Evolutionary conservation across 345 rosid species (phyloP), one percentile per base, ranked within the genome.

Genomic region (Eucalyptus erythrocorys): DNA sequence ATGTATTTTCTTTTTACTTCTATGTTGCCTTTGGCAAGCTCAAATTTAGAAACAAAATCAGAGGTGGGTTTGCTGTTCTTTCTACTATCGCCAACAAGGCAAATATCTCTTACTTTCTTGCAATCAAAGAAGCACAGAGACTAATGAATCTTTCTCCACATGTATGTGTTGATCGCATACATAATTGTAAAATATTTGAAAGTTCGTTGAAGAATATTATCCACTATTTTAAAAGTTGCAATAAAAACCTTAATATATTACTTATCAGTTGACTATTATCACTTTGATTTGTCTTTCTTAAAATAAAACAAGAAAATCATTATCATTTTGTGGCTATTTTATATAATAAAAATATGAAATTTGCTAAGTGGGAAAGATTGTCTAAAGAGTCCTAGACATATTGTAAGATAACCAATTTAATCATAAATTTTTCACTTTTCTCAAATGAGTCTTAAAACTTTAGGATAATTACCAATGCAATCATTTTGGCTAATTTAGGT

Each of bases 41-140:
- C 88, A 96, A 90, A 92, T 91, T 95, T 96, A 95, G n/a, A 93
- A 84, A 8, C 96, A 96, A 86, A 97, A 59, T 59, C 3, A 59
- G 7, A 59, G n/a, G n/a, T 11, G 13, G 15, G 68, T 71, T 21
- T 94, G 79, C 87, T 14, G 2, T 64, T 7, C 5, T 64, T 64
- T 64, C 10, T 34, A n/a, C 17, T 64, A 64, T 64, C 7, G 10
- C 10, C 1, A 3, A 3, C 37, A 64, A n/a, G 40, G 34, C 76
- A 8, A 64, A n/a, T 64, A n/a, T 13, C 37, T 64, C 5, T 64
- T 64, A 14, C 76, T n/a, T 61, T 61, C 32, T 61, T 64, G 76
- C 76, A 64, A 64, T n/a, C 40, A 64, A n/a, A n/a, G 37, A 64
- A n/a, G 76, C 21, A n/a, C 3, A 64, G 76, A n/a, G 19, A 64